These are phyloP conservation scores for Dendrobium chrysotoxum DNA, from an alignment of 106 monocot genomes.

Conservation along the genomic window DNA sequence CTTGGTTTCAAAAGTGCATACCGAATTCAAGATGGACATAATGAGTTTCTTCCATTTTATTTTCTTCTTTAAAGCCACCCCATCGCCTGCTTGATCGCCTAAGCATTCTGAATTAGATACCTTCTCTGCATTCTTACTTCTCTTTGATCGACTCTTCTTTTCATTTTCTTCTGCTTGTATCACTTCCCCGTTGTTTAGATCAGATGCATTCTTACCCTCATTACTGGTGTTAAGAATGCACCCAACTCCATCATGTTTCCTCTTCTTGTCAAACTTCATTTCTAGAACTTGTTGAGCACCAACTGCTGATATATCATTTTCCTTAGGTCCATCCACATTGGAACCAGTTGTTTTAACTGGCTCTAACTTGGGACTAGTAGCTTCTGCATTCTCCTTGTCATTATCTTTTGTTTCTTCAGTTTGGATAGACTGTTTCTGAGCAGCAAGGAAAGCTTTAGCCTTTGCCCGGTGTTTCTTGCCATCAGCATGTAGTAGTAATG, in stretches of 20 bases:
- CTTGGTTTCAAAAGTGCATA: slow-evolving; percentile 16
- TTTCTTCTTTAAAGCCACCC: slow-evolving; percentile 26
- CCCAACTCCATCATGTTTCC: background rate
- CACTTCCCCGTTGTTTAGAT: slow-evolving; percentile 44
- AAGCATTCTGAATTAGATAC: background rate
- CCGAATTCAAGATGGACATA: slow-evolving; percentile 53
- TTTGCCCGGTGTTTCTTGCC: slow-evolving; percentile 98
- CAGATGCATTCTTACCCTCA: background rate
- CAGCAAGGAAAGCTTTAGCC: slow-evolving; percentile 81
- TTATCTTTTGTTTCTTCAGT: slow-evolving; percentile 16
- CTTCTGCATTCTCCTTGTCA: slow-evolving; percentile 6
- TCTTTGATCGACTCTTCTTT: slow-evolving; percentile 20
- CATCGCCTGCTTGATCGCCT: background rate
- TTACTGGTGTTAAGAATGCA: background rate
- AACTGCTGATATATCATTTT: slow-evolving; percentile 21
- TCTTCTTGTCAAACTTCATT: background rate
- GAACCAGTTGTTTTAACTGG: slow-evolving; percentile 26
- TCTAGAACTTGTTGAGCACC: background rate
- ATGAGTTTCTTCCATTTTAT: slow-evolving; percentile 90
- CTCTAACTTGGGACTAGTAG: background rate
- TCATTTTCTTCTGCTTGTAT: slow-evolving; percentile 34
- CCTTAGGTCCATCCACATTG: slow-evolving; percentile 26
- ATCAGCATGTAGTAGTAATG: slow-evolving; percentile 79
- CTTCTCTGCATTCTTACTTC: slow-evolving; percentile 16
- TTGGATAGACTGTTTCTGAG: slow-evolving; percentile 50